Percentiles rank a stretch among this genome's conserved stretches.
Evolutionary conservation across 106 monocot genomes (phyloP).

Genomic region (Phalaenopsis equestris): DNA sequence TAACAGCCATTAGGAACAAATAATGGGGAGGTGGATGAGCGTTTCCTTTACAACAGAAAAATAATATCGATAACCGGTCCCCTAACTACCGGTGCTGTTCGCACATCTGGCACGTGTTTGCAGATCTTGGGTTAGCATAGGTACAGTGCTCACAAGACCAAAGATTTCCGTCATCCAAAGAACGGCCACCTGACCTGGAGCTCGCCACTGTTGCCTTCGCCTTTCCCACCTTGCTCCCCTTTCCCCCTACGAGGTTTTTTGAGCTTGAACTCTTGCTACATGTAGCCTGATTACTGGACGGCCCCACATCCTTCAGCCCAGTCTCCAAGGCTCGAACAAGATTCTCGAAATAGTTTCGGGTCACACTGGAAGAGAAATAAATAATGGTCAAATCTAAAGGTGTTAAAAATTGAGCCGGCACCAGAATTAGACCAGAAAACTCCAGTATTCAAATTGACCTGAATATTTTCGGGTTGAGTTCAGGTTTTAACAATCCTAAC

Average conservation of each 20-base stretch:
- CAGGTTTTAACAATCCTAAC: no score
- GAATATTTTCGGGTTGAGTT: no score
- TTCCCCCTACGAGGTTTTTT: conserved; percentile 29
- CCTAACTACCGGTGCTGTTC: conserved; percentile 24
- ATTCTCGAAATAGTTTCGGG: conserved; percentile 97
- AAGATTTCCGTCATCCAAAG: conserved; percentile 31
- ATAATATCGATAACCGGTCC: neutral
- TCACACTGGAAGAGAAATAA: conserved; percentile 51
- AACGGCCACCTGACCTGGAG: conserved; percentile 20
- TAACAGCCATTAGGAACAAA: neutral
- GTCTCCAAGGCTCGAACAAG: conserved; percentile 82
- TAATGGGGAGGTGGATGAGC: neutral
- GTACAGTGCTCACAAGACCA: conserved; percentile 78
- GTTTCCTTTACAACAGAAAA: conserved; percentile 3
- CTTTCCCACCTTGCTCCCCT: conserved; percentile 47
- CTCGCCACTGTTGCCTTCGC: conserved; percentile 23
- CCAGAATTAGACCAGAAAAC: no score
- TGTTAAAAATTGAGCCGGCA: no score
- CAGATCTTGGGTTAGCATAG: conserved; percentile 36
- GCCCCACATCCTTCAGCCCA: conserved; percentile 76
- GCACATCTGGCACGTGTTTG: conserved; percentile 45
- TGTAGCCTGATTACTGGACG: conserved; percentile 43
- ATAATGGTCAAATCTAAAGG: neutral
- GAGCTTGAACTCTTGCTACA: conserved; percentile 47
- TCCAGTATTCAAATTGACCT: no score